phyloP scores from a whole-genome alignment of 192 early-diverging fungal genomes.

The Entomortierella chlamydospora region DNA sequence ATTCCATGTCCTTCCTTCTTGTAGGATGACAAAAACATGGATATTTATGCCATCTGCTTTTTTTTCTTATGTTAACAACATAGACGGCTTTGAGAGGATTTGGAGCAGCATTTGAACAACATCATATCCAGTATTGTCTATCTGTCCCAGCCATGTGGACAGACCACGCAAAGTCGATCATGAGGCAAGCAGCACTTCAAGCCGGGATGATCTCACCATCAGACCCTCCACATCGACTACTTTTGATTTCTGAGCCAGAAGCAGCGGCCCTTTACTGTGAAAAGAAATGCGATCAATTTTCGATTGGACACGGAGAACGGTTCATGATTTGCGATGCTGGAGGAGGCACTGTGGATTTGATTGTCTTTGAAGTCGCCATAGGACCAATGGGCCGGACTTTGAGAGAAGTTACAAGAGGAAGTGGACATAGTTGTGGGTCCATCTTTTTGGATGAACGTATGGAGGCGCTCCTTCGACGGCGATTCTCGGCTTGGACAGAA shows the following conservation, averaged over 20 bases:
- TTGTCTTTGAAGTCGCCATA: constrained; percentile 61
- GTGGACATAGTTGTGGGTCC: constrained; percentile 62
- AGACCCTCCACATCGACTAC: constrained; percentile 60
- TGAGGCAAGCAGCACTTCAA: constrained; percentile 61
- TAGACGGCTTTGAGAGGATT: constrained; percentile 54
- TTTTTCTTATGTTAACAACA: background rate
- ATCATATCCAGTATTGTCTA: constrained; percentile 61
- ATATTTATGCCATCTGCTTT: background rate
- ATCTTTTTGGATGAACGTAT: constrained; percentile 61
- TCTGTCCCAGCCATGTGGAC: constrained; percentile 69
- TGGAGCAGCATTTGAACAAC: constrained; percentile 61
- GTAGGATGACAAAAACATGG: no score
- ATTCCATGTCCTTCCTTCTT: background rate
- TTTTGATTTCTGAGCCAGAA: constrained; percentile 52
- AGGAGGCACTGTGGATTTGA: constrained; percentile 58
- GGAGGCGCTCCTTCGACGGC: constrained; percentile 46
- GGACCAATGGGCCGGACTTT: constrained; percentile 52
- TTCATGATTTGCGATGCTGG: constrained; percentile 61
- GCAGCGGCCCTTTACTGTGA: constrained; percentile 47
- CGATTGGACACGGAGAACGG: constrained; percentile 37
- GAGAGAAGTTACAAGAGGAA: constrained; percentile 59
- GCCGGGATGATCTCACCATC: constrained; percentile 55
- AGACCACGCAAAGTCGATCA: constrained; percentile 61
- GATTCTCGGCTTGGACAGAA: constrained; percentile 52
- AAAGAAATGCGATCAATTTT: constrained; percentile 51